Evolutionary conservation across 148 eudicot species (phyloP).

Genomic region (Silene conica): DNA sequence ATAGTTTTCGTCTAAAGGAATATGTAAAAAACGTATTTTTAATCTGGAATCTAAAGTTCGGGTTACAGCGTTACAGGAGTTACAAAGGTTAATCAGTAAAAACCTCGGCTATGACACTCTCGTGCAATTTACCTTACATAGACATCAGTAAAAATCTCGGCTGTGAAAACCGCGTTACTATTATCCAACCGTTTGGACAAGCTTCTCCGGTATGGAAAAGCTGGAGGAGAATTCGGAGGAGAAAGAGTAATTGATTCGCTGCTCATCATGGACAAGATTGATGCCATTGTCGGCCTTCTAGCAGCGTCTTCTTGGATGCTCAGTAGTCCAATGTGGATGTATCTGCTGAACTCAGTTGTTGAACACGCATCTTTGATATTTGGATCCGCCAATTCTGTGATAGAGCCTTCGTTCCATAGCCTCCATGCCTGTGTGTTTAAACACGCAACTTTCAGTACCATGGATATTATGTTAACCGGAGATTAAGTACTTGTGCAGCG

Average conservation of each 20-base stretch:
- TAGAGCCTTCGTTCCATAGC: slow-evolving; percentile 17
- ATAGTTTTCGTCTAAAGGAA: too few species aligned
- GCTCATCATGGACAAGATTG: slow-evolving; percentile 18
- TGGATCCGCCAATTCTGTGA: slow-evolving; percentile 15
- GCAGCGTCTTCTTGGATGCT: slow-evolving; percentile 26
- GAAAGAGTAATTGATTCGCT: slow-evolving; percentile 21
- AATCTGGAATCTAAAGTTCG: too few species aligned
- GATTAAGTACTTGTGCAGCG: too few species aligned
- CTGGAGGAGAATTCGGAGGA: slow-evolving; percentile 3
- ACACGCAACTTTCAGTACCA: too few species aligned
- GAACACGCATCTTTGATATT: not conserved
- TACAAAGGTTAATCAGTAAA: too few species aligned
- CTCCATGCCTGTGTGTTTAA: slow-evolving; percentile 29
- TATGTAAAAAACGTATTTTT: too few species aligned
- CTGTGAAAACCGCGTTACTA: slow-evolving; percentile 18
- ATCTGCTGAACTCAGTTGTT: slow-evolving; percentile 6
- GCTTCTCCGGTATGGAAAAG: slow-evolving; percentile 14
- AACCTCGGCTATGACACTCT: too few species aligned
- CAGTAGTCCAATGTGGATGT: slow-evolving; percentile 26
- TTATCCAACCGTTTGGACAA: not conserved
- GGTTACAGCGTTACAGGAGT: too few species aligned
- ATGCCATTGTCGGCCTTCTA: slow-evolving; percentile 23
- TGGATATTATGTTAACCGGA: too few species aligned
- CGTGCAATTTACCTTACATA: slow-evolving; percentile 12
- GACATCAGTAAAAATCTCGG: slow-evolving; percentile 21